Evolutionary conservation across 2,329 filamentous ascomycete species (phyloP), one percentile per base, ranked within the genome.

Genomic region (Ophiocordyceps camponoti-leonardi): DNA sequence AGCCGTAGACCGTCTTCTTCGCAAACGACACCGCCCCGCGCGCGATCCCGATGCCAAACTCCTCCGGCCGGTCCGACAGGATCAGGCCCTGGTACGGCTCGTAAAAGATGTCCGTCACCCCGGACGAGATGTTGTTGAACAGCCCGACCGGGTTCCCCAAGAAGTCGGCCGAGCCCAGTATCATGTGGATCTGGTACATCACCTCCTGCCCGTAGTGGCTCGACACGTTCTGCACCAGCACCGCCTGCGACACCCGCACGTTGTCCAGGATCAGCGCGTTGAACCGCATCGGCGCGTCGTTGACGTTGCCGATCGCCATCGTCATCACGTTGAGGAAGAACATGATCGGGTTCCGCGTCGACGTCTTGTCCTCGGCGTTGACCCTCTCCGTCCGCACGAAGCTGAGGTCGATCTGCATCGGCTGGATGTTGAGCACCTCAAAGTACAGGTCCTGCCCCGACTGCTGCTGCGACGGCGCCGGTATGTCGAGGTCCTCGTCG

Each of bases 251-350:
- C 6, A 98, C 83, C 26, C 92, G 79, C 41, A 92, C 88, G 55
- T 98, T 98, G 62, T 98, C 92, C 22, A 98, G 67, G 67, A 98
- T 84, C 22, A 98, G 69, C 1, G 92, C 86, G 51, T 96, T 98
- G 59, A 98, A 79, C 43, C 86, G 81, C 45, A 98, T 80, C 0
- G 92, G 93, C 7, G 92, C 92, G 63, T 98, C 93, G 56, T 98
- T 98, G 68, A 98, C 86, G 56, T 98, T 98, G 51, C 92, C 92
- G 56, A 98, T 92, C 14, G 92, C 94, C 92, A 98, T 98, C 1
- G 93, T 96, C 69, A 98, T 80, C 53, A 96, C 86, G 58, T 98
- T 96, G 61, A 96, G 80, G 59, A 95, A 88, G 67, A 96, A 98
- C 88, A 96, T 96, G 61, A 98, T 73, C 1, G 93, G 93, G 58